Percentiles rank a stretch among this genome's conserved stretches.
Conservation (phyloP, 176 grass and related monocot genomes). For the Ensete ventricosum region DNA sequence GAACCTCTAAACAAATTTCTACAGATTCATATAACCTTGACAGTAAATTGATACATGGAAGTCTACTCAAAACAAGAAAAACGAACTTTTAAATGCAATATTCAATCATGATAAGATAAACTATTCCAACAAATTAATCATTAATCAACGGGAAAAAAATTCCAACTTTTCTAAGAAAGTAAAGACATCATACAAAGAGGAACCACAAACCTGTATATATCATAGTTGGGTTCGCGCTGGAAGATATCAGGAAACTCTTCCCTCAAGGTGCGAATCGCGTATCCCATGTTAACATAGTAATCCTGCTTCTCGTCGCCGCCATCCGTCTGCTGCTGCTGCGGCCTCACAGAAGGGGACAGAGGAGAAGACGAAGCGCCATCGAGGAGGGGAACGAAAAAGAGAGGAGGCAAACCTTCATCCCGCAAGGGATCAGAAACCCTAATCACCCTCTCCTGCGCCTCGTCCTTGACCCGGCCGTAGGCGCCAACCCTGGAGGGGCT, state of each 20-base stretch:
- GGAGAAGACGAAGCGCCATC: conserved; percentile 23
- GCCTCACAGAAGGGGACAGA: conserved; percentile 16
- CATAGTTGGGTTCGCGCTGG: conserved; percentile 60
- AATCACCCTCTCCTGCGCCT: conserved; percentile 40
- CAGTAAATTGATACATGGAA: no score
- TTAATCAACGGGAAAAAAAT: neutral
- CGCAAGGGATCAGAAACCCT: conserved; percentile 63
- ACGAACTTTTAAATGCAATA: no score
- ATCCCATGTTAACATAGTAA: conserved; percentile 91
- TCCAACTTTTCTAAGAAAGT: neutral
- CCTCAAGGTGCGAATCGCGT: conserved; percentile 84
- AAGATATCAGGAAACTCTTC: conserved; percentile 81
- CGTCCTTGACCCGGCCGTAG: conserved; percentile 37
- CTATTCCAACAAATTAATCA: neutral
- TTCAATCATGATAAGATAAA: no score
- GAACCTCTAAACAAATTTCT: no score
- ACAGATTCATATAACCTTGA: no score
- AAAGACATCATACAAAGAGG: conserved; percentile 2
- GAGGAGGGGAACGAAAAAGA: conserved; percentile 38
- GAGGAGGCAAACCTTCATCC: conserved; percentile 31
- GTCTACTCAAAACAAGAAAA: no score
- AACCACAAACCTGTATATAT: conserved; percentile 64
- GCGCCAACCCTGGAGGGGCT: neutral
- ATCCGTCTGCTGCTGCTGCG: conserved; percentile 13
- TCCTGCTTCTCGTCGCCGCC: conserved; percentile 46